Evolutionary conservation across 495 filamentous ascomycete genomes (phyloP).

Genomic region (Penicillium flavigenum): DNA sequence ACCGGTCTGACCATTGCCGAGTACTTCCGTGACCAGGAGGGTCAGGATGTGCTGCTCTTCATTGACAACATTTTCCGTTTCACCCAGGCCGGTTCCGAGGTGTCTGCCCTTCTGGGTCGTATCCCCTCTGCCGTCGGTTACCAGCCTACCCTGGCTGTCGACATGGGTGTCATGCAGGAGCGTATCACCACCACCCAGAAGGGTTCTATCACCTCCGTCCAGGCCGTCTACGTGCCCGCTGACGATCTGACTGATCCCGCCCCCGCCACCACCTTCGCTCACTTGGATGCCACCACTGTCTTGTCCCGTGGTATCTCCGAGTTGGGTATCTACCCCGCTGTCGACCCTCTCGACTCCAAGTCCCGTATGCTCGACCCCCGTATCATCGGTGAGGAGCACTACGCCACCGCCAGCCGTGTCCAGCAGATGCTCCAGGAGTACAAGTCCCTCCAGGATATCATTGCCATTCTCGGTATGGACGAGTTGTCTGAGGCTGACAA

Average conservation of each 20-base stretch:
- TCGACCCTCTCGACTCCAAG: constrained; percentile 99
- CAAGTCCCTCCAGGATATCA: constrained; percentile 99
- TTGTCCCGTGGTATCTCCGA: constrained; percentile 99
- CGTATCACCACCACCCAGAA: constrained; percentile 99
- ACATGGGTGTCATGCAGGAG: constrained; percentile 99
- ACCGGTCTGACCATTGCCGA: constrained; percentile 89
- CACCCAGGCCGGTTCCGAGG: constrained; percentile 99
- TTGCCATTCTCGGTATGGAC: constrained; percentile 99
- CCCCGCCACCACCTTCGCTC: constrained; percentile 98
- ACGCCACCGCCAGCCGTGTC: constrained; percentile 87
- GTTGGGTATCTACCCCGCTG: constrained; percentile 99
- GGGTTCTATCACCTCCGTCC: constrained; percentile 99
- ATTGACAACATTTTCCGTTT: constrained; percentile 99
- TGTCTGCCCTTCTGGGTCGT: constrained; percentile 98
- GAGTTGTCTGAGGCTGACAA: constrained; percentile 98
- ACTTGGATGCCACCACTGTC: constrained; percentile 99
- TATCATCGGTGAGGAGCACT: constrained; percentile 97
- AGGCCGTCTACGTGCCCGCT: constrained; percentile 99
- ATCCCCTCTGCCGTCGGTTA: constrained; percentile 99
- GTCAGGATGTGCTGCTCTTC: constrained; percentile 98
- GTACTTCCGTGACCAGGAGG: constrained; percentile 96
- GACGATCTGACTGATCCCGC: constrained; percentile 99
- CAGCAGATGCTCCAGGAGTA: constrained; percentile 99
- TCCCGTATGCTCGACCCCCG: constrained; percentile 99
- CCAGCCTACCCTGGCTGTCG: constrained; percentile 98